Percentiles rank a stretch among this genome's conserved stretches.
These are phyloP conservation scores for Ceratocystis destructans DNA, from an alignment of 2,329 filamentous ascomycete species.

Conservation along the genomic window DNA sequence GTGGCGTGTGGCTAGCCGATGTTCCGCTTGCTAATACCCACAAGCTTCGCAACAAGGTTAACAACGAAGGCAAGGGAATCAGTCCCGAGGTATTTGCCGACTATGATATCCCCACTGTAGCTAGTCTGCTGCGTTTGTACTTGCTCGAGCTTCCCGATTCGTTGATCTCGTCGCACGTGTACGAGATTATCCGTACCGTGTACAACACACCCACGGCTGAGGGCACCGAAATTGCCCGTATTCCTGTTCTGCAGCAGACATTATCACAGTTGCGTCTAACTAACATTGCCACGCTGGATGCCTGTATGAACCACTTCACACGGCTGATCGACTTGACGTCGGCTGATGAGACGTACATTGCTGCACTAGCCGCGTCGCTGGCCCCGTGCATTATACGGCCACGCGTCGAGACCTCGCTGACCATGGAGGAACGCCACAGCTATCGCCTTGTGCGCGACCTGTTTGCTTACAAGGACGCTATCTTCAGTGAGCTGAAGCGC, in stretches of 20 bases:
- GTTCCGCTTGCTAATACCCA: constrained; percentile 77
- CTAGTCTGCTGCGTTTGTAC: constrained; percentile 84
- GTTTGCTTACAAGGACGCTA: constrained; percentile 83
- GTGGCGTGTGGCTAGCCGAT: constrained; percentile 87
- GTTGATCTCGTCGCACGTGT: constrained; percentile 94
- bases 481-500: constrained; percentile 92
- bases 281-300: constrained; percentile 97
- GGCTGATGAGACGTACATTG: constrained; percentile 75
- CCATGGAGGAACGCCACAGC: constrained; percentile 88
- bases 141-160: constrained; percentile 92
- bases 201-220: constrained; percentile 74
- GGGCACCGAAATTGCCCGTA: constrained; percentile 59
- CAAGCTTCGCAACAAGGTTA: constrained; percentile 66
- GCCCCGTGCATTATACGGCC: constrained; percentile 82
- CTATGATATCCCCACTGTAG: constrained; percentile 89
- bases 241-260: constrained; percentile 88
- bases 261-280: constrained; percentile 86
- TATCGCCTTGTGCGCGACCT: constrained; percentile 84
- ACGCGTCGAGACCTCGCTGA: constrained; percentile 73
- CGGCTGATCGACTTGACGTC: constrained; percentile 92
- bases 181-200: constrained; percentile 96
- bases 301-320: constrained; percentile 95
- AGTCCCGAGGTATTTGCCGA: constrained; percentile 64
- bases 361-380: constrained; percentile 57
- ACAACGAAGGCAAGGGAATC: constrained; percentile 80